These are phyloP conservation scores for Diaporthe sp. DNA, from an alignment of 2,329 filamentous ascomycete species.

Conservation along the genomic window DNA sequence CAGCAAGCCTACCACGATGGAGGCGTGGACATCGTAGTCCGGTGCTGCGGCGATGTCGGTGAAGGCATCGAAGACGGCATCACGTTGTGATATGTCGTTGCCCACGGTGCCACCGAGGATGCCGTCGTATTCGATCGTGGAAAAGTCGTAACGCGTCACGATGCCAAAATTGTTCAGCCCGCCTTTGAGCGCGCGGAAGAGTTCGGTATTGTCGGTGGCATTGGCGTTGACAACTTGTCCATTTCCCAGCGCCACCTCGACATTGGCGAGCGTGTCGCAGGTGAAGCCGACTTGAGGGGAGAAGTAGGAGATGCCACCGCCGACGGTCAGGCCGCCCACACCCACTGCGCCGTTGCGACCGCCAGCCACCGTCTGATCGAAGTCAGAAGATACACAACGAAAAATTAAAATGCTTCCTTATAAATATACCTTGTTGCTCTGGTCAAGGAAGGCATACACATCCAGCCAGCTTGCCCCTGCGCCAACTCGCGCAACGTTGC, in stretches of 20 bases:
- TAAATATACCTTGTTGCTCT: constrained; percentile 20
- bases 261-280: constrained; percentile 32
- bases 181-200: constrained; percentile 61
- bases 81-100: constrained; percentile 26
- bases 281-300: constrained; percentile 31
- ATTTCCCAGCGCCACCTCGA: constrained; percentile 32
- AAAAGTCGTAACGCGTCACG: constrained; percentile 44
- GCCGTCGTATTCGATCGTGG: constrained; percentile 19
- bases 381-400: not conserved
- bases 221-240: constrained; percentile 60
- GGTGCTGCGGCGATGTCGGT: constrained; percentile 21
- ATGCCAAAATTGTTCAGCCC: constrained; percentile 60
- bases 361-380: constrained; percentile 27
- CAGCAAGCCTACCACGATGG: constrained; percentile 1
- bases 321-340: constrained; percentile 32
- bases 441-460: constrained; percentile 14
- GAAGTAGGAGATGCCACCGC: constrained; percentile 36
- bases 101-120: constrained; percentile 1
- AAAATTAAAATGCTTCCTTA: not conserved
- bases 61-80: constrained; percentile 30
- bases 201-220: constrained; percentile 52
- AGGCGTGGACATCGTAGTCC: constrained; percentile 22
- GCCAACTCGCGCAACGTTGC: constrained; percentile 6
- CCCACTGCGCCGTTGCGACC: constrained; percentile 31
- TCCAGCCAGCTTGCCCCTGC: constrained; percentile 24